These are phyloP conservation scores for Camellia lanceoleosa DNA, from an alignment of 148 eudicot species.

Conservation along the genomic window DNA sequence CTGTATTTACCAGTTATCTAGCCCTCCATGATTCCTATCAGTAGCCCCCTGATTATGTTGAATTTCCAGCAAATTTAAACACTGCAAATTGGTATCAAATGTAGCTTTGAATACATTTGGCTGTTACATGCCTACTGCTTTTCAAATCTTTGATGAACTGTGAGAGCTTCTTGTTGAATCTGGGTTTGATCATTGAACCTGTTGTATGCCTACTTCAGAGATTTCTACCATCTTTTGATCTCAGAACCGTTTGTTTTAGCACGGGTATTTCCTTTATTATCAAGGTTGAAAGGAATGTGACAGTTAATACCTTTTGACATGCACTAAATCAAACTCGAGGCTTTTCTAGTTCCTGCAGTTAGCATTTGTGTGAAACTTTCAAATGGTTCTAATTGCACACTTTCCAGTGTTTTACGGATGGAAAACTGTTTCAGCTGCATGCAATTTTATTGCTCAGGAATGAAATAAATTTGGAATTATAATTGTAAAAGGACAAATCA, in stretches of 20 bases:
- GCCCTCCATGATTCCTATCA: not conserved
- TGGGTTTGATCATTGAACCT: not conserved
- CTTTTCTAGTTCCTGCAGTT: not conserved
- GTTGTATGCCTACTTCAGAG: not conserved
- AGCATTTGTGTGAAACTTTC: no score
- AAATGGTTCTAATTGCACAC: not conserved
- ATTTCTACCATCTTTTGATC: not conserved
- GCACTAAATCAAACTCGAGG: not conserved
- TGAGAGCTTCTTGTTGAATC: not conserved
- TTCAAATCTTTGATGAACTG: not conserved
- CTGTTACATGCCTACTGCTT: not conserved
- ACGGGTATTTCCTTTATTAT: not conserved
- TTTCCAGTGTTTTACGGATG: not conserved
- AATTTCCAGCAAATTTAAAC: not conserved
- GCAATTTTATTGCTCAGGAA: not conserved
- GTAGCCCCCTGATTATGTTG: not conserved
- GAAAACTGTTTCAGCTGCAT: not conserved
- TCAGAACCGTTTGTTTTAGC: not conserved
- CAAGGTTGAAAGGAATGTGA: not conserved
- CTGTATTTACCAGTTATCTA: not conserved
- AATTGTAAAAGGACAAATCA: not conserved
- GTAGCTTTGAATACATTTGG: not conserved
- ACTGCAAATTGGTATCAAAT: not conserved
- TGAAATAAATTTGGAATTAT: not conserved
- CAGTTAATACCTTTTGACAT: not conserved